Conservation (phyloP, 2,329 filamentous ascomycete genomes). For the Penicillium sp. region DNA sequence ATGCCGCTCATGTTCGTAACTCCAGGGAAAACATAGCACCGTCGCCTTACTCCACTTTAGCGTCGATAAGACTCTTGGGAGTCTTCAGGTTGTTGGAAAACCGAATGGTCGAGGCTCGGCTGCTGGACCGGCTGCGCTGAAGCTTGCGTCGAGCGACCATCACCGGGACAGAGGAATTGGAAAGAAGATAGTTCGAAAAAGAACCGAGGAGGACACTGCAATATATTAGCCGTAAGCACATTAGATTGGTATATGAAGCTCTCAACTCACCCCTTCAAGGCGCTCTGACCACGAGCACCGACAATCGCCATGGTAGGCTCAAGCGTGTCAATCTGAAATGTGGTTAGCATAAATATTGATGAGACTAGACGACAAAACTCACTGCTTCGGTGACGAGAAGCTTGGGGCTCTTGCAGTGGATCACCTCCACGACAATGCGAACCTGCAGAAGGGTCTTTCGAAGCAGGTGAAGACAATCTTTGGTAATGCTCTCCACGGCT, state of each 20-base stretch:
- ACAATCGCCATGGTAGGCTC: slow-evolving; percentile 89
- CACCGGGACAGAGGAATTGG: slow-evolving; percentile 91
- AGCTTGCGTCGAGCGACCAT: slow-evolving; percentile 95
- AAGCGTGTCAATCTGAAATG: slow-evolving; percentile 71
- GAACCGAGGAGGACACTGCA: slow-evolving; percentile 83
- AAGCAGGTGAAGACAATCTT: slow-evolving; percentile 76
- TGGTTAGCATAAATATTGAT: slow-evolving; percentile 3
- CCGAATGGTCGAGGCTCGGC: slow-evolving; percentile 61
- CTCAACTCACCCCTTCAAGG: slow-evolving; percentile 74
- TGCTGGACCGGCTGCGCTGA: slow-evolving; percentile 74
- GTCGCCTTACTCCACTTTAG: slow-evolving; percentile 63
- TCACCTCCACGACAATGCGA: slow-evolving; percentile 86
- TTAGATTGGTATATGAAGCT: not conserved
- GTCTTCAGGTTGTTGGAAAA: slow-evolving; percentile 78
- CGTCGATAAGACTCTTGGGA: slow-evolving; percentile 62
- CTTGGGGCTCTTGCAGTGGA: slow-evolving; percentile 97
- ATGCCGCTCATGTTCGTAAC: not conserved
- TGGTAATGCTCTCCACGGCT: slow-evolving; percentile 77
- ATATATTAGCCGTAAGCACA: slow-evolving; percentile 6
- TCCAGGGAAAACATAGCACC: not conserved
- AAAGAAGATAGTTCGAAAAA: slow-evolving; percentile 95
- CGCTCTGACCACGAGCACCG: slow-evolving; percentile 83
- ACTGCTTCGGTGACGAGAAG: slow-evolving; percentile 91
- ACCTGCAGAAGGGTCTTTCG: slow-evolving; percentile 91
- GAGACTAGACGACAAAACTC: slow-evolving; percentile 28